Percentiles rank a stretch among this genome's conserved stretches.
Conservation (phyloP, 495 filamentous ascomycete species). For the Penicillium verhagenii region DNA sequence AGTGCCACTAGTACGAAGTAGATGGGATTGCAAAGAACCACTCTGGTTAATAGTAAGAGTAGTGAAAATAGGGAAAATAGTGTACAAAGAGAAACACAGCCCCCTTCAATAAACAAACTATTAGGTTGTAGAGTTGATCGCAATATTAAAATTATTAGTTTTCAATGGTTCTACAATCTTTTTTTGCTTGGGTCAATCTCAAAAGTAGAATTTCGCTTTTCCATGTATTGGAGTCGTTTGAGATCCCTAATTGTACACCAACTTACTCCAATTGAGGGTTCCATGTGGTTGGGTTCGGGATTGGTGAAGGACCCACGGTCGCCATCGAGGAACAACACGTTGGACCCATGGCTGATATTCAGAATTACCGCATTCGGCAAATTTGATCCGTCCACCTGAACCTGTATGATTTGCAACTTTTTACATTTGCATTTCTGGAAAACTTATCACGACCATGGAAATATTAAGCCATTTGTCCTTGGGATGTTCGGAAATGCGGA, state of each 20-base stretch:
- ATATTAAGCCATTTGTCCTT: conserved; percentile 4
- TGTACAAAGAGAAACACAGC: not conserved
- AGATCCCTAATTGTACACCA: no score
- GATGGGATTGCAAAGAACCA: conserved; percentile 2
- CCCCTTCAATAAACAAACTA: not conserved
- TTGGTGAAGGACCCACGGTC: conserved; percentile 18
- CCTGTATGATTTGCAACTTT: not conserved
- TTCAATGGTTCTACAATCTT: no score
- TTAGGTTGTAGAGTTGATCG: conserved; percentile 2
- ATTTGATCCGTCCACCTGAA: not conserved
- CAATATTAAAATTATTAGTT: conserved; percentile 1
- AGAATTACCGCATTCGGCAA: conserved; percentile 12
- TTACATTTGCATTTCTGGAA: conserved; percentile 24
- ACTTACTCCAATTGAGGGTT: not conserved
- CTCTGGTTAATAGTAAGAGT: not conserved
- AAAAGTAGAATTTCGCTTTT: no score
- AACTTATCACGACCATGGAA: conserved; percentile 9
- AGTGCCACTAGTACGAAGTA: not conserved
- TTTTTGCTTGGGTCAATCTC: no score
- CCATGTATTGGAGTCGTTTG: not conserved
- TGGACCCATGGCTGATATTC: conserved; percentile 17
- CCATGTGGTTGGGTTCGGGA: not conserved
- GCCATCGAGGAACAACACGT: conserved; percentile 11
- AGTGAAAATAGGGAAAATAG: no score
- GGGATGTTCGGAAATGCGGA: conserved; percentile 20